Base-by-base conservation (phyloP, 768 basidiomycete species). In the Mycena maculata region DNA sequence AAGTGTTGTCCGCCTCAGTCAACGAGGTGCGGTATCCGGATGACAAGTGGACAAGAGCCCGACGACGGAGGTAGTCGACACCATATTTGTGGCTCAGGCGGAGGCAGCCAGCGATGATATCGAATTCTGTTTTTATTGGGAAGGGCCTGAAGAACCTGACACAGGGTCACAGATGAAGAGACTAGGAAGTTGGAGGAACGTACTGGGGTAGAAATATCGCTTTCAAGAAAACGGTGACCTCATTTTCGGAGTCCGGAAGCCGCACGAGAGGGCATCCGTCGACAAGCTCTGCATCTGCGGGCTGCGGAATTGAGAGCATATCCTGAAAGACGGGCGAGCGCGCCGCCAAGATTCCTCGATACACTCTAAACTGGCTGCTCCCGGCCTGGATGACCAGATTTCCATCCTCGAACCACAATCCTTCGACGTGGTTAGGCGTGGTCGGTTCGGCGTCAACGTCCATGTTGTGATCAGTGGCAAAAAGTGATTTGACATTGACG, bases 401-500 rank as follows among this genome's bases (percentile, higher is more conserved):
- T 30, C 71, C 73, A 77, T n/a, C 87, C 13, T 67, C 62, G 56
- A 71, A 68, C 70, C 70, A 68, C 12, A 68, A 44, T 4, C 58
- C 63, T n/a, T 36, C 23, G 12, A 66, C 33, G 1, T 49, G 30
- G 9, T 48, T 39, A 20, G 54, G 44, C 15, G 18, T 16, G 30
- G 22, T 38, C 3, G 49, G 38, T 25, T 52, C 38, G 36, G 15
- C 12, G 63, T 52, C 41, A 38, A 52, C 42, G 15, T 66, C 64
- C 64, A 66, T 66, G n/a, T 42, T 68, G 75, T 41, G 63, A 58
- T 10, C 79, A 77, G 11, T 68, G 78, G 20, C 82, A 82, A 57
- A 52, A 71, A 42, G 9, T 44, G 16, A 45, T 54, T 54, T 1
- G 47, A 39, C 44, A 23, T 63, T 52, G 41, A 42, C 52, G 38